These are phyloP conservation scores for Pythium oligandrum DNA, from an alignment of 352 stramenopile species.

Conservation along the genomic window DNA sequence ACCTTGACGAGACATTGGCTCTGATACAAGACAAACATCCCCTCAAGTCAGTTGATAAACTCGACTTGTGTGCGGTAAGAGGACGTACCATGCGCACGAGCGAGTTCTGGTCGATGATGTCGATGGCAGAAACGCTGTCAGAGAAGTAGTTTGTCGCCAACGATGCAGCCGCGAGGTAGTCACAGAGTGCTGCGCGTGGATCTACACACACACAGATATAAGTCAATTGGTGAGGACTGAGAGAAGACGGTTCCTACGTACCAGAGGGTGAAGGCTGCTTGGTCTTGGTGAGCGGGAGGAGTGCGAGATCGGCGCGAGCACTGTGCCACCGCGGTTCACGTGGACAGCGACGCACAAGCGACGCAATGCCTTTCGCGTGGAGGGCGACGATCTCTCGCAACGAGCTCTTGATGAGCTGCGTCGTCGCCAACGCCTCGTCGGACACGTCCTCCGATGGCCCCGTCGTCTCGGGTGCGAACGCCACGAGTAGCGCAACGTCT, in stretches of 20 bases:
- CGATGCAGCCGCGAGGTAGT: slow-evolving; percentile 71
- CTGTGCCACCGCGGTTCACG: slow-evolving; percentile 81
- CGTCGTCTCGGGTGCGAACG: slow-evolving; percentile 51
- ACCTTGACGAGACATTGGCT: slow-evolving; percentile 82
- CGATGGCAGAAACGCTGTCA: slow-evolving; percentile 58
- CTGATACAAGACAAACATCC: slow-evolving; percentile 17
- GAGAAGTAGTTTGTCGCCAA: slow-evolving; percentile 82
- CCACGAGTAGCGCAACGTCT: slow-evolving; percentile 68
- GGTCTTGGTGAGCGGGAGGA: slow-evolving; percentile 71
- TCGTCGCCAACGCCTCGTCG: slow-evolving; percentile 27
- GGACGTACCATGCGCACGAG: slow-evolving; percentile 69
- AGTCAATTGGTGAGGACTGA: neutral
- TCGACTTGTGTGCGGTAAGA: too few relatives aligned
- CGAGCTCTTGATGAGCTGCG: slow-evolving; percentile 47
- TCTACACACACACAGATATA: slow-evolving; percentile 31
- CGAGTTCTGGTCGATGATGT: slow-evolving; percentile 81
- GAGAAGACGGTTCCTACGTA: slow-evolving; percentile 19
- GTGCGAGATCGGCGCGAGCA: slow-evolving; percentile 53
- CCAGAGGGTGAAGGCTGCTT: slow-evolving; percentile 55
- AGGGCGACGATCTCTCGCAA: slow-evolving; percentile 55
- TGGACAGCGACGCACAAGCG: slow-evolving; percentile 47
- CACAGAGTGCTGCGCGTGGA: slow-evolving; percentile 51
- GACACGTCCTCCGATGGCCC: slow-evolving; percentile 4
- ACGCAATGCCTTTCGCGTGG: slow-evolving; percentile 44
- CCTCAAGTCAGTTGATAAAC: neutral